phyloP scores from a whole-genome alignment of 108 stramenopile species.

The Asterionellopsis glacialis region DNA sequence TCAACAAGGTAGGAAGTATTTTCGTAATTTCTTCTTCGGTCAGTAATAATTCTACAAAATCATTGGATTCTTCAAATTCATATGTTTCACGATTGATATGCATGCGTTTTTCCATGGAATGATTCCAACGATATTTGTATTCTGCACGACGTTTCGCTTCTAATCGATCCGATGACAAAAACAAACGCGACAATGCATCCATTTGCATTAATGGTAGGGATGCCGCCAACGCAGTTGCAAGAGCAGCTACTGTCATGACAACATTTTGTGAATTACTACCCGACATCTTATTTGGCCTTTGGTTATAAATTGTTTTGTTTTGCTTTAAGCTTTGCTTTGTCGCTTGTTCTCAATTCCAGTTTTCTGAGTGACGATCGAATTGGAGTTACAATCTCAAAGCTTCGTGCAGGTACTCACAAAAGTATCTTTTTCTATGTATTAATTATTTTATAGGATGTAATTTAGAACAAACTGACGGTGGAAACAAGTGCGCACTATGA shows the following conservation, averaged over 20 bases:
- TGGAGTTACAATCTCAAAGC: too few relatives aligned
- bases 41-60: background rate
- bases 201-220: constrained; percentile 27
- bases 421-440: too few relatives aligned
- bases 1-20: background rate
- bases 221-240: constrained; percentile 18
- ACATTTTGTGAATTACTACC: background rate
- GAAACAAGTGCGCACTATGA: too few relatives aligned
- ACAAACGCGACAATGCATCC: constrained; percentile 30
- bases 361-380: too few relatives aligned
- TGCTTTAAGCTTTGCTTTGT: too few relatives aligned
- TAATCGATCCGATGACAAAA: constrained; percentile 25
- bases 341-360: too few relatives aligned
- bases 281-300: too few relatives aligned
- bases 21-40: background rate
- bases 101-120: constrained; percentile 24
- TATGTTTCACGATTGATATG: background rate
- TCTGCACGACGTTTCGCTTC: constrained; percentile 34
- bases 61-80: background rate
- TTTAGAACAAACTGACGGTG: too few relatives aligned
- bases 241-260: constrained; percentile 21
- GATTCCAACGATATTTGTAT: constrained; percentile 35
- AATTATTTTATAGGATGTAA: too few relatives aligned
- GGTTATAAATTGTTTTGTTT: too few relatives aligned
- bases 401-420: too few relatives aligned